A percentile compares a stretch with the other conserved stretches of the same genome.
These are phyloP conservation scores for Lathyrus sativus DNA, from an alignment of 306 rosid genomes.

Conservation along the genomic window DNA sequence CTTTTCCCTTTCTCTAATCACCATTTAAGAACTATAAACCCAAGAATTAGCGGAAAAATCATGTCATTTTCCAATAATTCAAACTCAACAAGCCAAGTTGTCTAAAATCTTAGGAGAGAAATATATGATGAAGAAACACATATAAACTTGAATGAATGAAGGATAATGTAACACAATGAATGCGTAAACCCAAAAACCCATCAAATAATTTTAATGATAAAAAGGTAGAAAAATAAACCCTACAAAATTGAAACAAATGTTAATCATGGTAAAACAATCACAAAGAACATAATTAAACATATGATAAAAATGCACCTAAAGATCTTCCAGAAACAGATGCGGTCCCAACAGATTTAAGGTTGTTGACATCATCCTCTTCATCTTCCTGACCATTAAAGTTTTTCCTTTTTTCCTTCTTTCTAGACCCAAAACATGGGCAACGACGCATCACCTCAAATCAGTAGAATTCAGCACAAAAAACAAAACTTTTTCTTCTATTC, in stretches of 20 bases:
- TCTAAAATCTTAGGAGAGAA: neutral
- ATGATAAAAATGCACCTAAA: constrained; percentile 29
- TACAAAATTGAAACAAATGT: neutral
- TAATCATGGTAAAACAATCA: neutral
- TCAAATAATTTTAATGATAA: neutral
- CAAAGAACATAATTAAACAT: neutral
- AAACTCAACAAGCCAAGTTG: neutral
- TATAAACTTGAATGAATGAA: neutral
- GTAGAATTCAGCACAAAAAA: constrained; percentile 30
- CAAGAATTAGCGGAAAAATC: constrained; percentile 7
- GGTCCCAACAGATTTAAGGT: neutral
- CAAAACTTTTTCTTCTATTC: constrained; percentile 4
- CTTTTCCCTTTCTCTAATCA: neutral
- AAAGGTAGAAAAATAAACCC: neutral
- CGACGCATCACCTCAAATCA: constrained; percentile 36
- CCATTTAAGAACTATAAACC: constrained; percentile 1
- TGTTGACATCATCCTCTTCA: neutral
- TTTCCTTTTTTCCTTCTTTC: constrained; percentile 35
- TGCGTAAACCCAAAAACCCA: neutral
- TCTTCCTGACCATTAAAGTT: constrained; percentile 4
- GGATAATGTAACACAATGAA: constrained; percentile 11
- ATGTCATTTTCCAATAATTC: neutral
- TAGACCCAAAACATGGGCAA: constrained; percentile 44
- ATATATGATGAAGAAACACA: neutral
- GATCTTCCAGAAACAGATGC: constrained; percentile 7